A percentile compares a stretch with the other conserved stretches of the same genome.
These are phyloP conservation scores for Cicer cuneatum DNA, from an alignment of 306 rosid species.

Conservation along the genomic window DNA sequence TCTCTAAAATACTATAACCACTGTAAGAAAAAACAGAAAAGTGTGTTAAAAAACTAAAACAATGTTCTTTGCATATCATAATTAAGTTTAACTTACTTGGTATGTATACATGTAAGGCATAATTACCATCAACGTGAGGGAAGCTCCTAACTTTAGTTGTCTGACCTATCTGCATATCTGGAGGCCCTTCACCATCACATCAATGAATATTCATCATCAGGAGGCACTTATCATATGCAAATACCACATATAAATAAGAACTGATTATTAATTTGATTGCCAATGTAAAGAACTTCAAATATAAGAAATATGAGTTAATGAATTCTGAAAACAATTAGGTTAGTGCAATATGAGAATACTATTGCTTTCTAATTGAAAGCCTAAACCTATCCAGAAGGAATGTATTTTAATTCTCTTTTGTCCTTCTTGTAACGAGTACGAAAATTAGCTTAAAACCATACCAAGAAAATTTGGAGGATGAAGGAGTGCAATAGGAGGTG, in stretches of 20 bases:
- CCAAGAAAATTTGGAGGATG: conserved; percentile 60
- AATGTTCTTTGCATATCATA: conserved; percentile 9
- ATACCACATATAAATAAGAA: conserved; percentile 10
- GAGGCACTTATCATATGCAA: background rate
- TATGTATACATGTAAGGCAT: conserved; percentile 79
- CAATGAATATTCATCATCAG: conserved; percentile 43
- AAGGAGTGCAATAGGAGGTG: conserved; percentile 76
- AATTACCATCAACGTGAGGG: conserved; percentile 87
- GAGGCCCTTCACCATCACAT: conserved; percentile 54
- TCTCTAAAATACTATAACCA: conserved; percentile 5
- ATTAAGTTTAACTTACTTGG: conserved; percentile 62
- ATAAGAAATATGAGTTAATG: background rate
- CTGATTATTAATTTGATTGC: background rate
- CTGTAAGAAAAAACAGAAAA: background rate
- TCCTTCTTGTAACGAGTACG: conserved; percentile 1
- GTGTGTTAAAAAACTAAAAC: background rate
- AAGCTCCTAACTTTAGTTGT: conserved; percentile 73
- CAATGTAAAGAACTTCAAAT: conserved; percentile 20
- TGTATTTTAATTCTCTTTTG: conserved; percentile 11
- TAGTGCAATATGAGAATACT: background rate
- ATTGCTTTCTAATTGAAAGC: background rate
- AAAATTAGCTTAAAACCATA: conserved; percentile 41
- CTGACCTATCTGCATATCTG: conserved; percentile 53
- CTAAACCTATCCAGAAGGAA: conserved; percentile 28
- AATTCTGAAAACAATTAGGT: conserved; percentile 22